phyloP scores from a whole-genome alignment of 2,329 filamentous ascomycete species.

The Chrysoporthe puriensis region DNA sequence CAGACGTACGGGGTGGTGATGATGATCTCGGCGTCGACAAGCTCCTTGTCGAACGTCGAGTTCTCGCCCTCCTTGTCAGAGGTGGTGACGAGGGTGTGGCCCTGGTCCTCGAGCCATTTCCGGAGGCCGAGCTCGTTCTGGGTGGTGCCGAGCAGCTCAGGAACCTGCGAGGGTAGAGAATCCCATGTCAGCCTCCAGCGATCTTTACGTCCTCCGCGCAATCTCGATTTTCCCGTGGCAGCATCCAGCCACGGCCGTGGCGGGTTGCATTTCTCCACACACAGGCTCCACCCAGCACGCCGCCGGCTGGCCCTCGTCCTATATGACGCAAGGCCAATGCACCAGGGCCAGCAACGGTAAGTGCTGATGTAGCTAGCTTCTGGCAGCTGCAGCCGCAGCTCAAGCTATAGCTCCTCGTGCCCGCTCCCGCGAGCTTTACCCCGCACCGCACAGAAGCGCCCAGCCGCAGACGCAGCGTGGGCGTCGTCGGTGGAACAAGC shows the following conservation, averaged over 20 bases:
- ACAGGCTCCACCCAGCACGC: background rate
- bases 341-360: background rate
- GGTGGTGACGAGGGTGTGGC: conserved; percentile 95
- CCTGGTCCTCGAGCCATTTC: conserved; percentile 96
- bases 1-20: conserved; percentile 87
- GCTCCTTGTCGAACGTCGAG: conserved; percentile 92
- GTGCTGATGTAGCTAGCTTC: background rate
- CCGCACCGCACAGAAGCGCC: conserved; percentile 4
- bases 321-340: background rate
- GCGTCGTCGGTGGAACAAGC: no score
- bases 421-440: background rate
- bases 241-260: background rate
- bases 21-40: conserved; percentile 97
- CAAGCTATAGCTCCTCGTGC: background rate
- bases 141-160: conserved; percentile 87
- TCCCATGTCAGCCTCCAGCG: conserved; percentile 12
- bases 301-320: no score
- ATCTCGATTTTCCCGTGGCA: background rate
- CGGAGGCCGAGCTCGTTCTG: conserved; percentile 98
- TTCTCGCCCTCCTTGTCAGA: conserved; percentile 94
- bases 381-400: background rate
- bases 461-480: conserved; percentile 6
- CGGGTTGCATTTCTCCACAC: background rate
- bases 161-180: conserved; percentile 54
- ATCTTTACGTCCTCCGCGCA: background rate